Evolutionary conservation across 2,329 filamentous ascomycete genomes (phyloP).

Genomic region (Aspergillus sp.): DNA sequence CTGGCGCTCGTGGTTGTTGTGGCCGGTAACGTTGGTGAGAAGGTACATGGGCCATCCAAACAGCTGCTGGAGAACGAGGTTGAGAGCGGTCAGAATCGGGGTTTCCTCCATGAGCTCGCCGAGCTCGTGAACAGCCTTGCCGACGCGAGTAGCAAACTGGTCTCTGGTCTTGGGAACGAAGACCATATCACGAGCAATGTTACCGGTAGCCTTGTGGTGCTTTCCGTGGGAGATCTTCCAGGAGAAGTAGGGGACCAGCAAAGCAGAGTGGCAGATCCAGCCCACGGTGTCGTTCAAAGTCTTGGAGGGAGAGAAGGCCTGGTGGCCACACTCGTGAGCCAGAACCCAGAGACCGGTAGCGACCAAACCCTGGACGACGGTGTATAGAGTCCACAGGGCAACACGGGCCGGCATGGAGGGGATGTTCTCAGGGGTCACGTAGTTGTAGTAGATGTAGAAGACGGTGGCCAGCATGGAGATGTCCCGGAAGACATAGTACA

Average conservation of each 20-base stretch:
- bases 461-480: conserved; percentile 65
- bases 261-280: conserved; percentile 81
- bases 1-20: conserved; percentile 89
- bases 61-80: conserved; percentile 79
- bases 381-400: conserved; percentile 63
- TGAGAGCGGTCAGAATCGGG: conserved; percentile 70
- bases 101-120: conserved; percentile 91
- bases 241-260: conserved; percentile 95
- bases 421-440: conserved; percentile 77
- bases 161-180: conserved; percentile 92
- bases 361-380: conserved; percentile 84
- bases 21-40: conserved; percentile 85
- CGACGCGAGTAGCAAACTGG: conserved; percentile 69
- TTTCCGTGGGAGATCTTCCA: conserved; percentile 99
- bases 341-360: conserved; percentile 94
- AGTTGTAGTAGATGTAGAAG: conserved; percentile 86
- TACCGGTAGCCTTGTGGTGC: conserved; percentile 98
- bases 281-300: conserved; percentile 86
- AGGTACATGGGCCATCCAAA: conserved; percentile 93
- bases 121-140: conserved; percentile 73
- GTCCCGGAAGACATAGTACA: conserved; percentile 83
- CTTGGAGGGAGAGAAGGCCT: conserved; percentile 92
- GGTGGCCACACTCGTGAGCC: conserved; percentile 96
- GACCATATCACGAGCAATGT: conserved; percentile 98
- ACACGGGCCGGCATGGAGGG: conserved; percentile 64